phyloP scores from a whole-genome alignment of 495 filamentous ascomycete species.

The Elaphomyces granulatus region DNA sequence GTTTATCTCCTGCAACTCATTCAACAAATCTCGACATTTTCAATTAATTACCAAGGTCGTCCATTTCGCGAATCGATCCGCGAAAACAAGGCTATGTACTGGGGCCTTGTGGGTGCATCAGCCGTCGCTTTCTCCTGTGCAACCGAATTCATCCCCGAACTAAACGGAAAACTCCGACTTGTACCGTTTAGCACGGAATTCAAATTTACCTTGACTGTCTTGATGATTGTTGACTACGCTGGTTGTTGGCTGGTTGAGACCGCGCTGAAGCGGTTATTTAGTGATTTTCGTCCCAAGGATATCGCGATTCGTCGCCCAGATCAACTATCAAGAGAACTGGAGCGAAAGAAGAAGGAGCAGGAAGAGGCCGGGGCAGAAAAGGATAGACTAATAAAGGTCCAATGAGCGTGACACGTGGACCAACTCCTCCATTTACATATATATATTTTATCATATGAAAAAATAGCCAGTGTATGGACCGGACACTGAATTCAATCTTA shows the following conservation, averaged over 20 bases:
- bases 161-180: slow-evolving; percentile 85
- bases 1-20: slow-evolving; percentile 97
- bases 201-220: slow-evolving; percentile 66
- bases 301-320: slow-evolving; percentile 78
- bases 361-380: slow-evolving; percentile 40
- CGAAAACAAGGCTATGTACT: slow-evolving; percentile 97
- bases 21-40: slow-evolving; percentile 98
- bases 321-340: slow-evolving; percentile 65
- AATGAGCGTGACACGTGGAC: too few species aligned
- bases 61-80: slow-evolving; percentile 92
- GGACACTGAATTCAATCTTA: too few species aligned
- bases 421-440: too few species aligned
- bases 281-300: slow-evolving; percentile 86
- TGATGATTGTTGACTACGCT: slow-evolving; percentile 81
- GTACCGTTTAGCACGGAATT: slow-evolving; percentile 89
- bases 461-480: too few species aligned
- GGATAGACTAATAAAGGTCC: slow-evolving; percentile 27
- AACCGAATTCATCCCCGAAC: slow-evolving; percentile 87
- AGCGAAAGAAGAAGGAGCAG: slow-evolving; percentile 48
- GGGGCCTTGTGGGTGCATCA: slow-evolving; percentile 77
- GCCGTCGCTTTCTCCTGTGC: slow-evolving; percentile 90
- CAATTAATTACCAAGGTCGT: slow-evolving; percentile 97
- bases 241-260: slow-evolving; percentile 86
- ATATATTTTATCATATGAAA: too few species aligned
- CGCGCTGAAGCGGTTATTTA: slow-evolving; percentile 71